A percentile compares a stretch with the other conserved stretches of the same genome.
These are phyloP conservation scores for Draba incana DNA, from an alignment of 345 rosid species.

Conservation along the genomic window DNA sequence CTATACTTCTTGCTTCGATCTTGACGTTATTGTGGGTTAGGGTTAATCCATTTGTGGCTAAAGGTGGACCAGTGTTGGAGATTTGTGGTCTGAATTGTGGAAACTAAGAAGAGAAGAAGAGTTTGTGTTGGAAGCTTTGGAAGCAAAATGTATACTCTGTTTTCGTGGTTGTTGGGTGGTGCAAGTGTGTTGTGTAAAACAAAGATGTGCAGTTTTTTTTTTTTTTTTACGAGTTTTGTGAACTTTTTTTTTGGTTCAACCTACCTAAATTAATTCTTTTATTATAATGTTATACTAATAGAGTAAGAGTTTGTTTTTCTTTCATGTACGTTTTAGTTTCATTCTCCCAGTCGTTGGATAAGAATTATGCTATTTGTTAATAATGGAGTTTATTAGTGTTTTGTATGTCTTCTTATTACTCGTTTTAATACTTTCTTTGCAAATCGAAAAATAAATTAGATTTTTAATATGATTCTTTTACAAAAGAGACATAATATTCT, in stretches of 20 bases:
- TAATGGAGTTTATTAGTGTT: conserved; percentile 16
- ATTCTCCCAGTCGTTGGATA: conserved; percentile 10
- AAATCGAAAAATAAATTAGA: neutral
- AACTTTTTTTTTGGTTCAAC: neutral
- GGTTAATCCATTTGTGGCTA: conserved; percentile 81
- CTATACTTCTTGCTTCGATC: conserved; percentile 87
- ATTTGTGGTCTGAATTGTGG: conserved; percentile 86
- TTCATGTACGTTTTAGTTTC: conserved; percentile 9
- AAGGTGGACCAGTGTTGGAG: conserved; percentile 88
- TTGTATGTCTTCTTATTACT: neutral
- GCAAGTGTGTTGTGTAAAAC: conserved; percentile 28
- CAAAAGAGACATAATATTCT: neutral
- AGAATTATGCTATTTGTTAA: conserved; percentile 17
- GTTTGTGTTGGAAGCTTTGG: conserved; percentile 21
- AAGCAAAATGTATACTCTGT: conserved; percentile 21
- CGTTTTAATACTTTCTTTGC: neutral
- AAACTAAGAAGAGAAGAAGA: conserved; percentile 38
- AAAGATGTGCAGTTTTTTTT: conserved; percentile 32
- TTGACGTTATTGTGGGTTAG: conserved; percentile 91
- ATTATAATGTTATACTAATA: conserved; percentile 21
- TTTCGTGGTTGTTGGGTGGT: conserved; percentile 26
- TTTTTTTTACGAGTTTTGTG: conserved; percentile 7
- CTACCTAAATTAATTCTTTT: conserved; percentile 18
- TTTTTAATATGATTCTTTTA: neutral
- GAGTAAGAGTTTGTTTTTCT: conserved; percentile 19